Conservation (phyloP, 768 basidiomycete species). For the Suillus discolor region DNA sequence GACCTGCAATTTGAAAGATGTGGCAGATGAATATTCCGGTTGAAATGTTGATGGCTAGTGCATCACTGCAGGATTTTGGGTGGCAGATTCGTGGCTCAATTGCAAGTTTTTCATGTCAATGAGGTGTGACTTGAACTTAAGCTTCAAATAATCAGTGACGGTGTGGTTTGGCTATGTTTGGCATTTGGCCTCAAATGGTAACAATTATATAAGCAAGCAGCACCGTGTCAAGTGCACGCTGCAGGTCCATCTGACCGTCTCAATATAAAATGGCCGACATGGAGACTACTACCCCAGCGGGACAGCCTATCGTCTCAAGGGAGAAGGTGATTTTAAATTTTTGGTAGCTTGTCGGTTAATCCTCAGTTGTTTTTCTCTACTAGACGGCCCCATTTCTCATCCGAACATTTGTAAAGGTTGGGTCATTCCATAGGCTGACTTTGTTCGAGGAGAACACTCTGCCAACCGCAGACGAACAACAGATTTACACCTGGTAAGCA, state of each 20-base stretch:
- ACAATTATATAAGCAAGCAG: neutral
- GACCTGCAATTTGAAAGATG: neutral
- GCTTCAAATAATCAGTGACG: too few species aligned
- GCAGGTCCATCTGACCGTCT: neutral
- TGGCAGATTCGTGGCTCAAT: neutral
- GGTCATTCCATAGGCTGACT: slow-evolving; percentile 69
- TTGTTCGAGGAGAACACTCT: slow-evolving; percentile 79
- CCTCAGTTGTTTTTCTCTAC: neutral
- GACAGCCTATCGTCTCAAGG: slow-evolving; percentile 51
- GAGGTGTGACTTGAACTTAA: too few species aligned
- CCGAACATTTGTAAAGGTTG: slow-evolving; percentile 81
- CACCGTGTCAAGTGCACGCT: too few species aligned
- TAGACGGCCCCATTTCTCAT: slow-evolving; percentile 84
- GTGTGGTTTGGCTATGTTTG: neutral
- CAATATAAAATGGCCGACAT: slow-evolving; percentile 34
- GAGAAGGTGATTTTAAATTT: slow-evolving; percentile 48
- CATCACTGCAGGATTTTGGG: neutral
- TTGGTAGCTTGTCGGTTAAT: neutral
- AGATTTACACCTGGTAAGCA: slow-evolving; percentile 76
- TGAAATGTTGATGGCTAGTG: neutral
- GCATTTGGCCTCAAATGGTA: neutral
- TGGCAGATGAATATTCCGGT: neutral
- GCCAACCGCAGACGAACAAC: slow-evolving; percentile 81
- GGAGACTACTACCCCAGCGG: slow-evolving; percentile 45
- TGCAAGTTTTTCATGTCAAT: neutral